Conservation (phyloP, 805 yeast genomes). For the Yarrowia yakushimensis region DNA sequence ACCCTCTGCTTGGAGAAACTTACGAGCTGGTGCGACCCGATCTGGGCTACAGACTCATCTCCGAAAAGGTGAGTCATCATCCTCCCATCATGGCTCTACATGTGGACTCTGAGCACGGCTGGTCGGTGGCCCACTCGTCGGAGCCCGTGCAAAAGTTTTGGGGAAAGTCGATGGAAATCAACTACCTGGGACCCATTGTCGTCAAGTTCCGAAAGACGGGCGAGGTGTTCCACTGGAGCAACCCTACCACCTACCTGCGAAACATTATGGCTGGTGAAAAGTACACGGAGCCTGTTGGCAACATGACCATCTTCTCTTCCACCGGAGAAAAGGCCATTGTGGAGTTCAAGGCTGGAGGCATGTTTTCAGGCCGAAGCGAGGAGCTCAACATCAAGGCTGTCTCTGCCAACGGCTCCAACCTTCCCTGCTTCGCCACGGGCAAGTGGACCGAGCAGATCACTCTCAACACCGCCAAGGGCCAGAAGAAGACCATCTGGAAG, state of each 20-base stretch:
- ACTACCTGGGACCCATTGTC: slow-evolving; percentile 65
- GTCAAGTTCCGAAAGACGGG: slow-evolving; percentile 50
- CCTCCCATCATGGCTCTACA: slow-evolving; percentile 83
- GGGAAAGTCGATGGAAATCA: slow-evolving; percentile 88
- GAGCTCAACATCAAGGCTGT: slow-evolving; percentile 41
- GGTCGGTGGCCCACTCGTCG: slow-evolving; percentile 50
- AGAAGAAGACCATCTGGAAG: slow-evolving; percentile 55
- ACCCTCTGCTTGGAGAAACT: slow-evolving; percentile 91
- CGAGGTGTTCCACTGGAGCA: slow-evolving; percentile 72
- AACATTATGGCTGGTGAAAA: slow-evolving; percentile 94
- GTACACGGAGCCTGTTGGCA: slow-evolving; percentile 79
- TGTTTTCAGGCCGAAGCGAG: slow-evolving; percentile 85
- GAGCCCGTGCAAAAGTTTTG: slow-evolving; percentile 75
- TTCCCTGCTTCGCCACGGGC: slow-evolving; percentile 45
- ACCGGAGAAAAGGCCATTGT: slow-evolving; percentile 67
- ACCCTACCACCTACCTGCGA: slow-evolving; percentile 77
- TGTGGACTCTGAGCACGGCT: slow-evolving; percentile 59
- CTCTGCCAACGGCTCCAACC: slow-evolving; percentile 36
- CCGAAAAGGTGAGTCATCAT: slow-evolving; percentile 85
- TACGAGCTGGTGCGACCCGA: slow-evolving; percentile 86
- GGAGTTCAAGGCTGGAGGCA: slow-evolving; percentile 74
- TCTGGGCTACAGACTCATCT: slow-evolving; percentile 63
- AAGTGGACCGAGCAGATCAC: slow-evolving; percentile 76
- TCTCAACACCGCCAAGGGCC: slow-evolving; percentile 41
- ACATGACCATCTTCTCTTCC: slow-evolving; percentile 62